These are phyloP conservation scores for Hymenotorrendiella dingleyae DNA, from an alignment of 2,329 filamentous ascomycete genomes.

Conservation along the genomic window DNA sequence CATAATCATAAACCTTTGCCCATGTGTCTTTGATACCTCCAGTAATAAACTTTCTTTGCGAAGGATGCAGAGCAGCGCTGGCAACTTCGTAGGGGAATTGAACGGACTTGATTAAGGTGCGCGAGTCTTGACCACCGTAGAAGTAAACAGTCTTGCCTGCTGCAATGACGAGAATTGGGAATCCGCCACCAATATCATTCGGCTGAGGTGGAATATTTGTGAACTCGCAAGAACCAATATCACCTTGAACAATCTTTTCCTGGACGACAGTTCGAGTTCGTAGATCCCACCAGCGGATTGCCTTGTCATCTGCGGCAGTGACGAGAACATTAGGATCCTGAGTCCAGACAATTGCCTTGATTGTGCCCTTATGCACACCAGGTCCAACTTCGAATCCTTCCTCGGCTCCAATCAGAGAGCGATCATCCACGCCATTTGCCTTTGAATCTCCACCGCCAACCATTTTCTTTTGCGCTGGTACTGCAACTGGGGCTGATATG, in stretches of 20 bases:
- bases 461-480: constrained; percentile 5
- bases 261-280: constrained; percentile 69
- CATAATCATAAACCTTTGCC: constrained; percentile 91
- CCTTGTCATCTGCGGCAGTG: constrained; percentile 86
- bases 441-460: constrained; percentile 22
- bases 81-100: constrained; percentile 80
- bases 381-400: constrained; percentile 80
- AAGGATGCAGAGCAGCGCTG: constrained; percentile 81
- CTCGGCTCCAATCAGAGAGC: constrained; percentile 49
- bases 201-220: constrained; percentile 58
- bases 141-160: constrained; percentile 95
- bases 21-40: constrained; percentile 90
- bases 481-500: constrained; percentile 26
- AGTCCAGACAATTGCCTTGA: constrained; percentile 96
- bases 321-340: constrained; percentile 81
- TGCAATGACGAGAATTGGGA: constrained; percentile 75
- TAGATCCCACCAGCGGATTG: constrained; percentile 90
- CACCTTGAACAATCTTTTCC: constrained; percentile 71
- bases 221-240: constrained; percentile 89
- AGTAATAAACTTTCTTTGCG: constrained; percentile 77
- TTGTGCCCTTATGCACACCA: constrained; percentile 76
- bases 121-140: constrained; percentile 71
- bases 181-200: constrained; percentile 59
- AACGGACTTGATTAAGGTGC: constrained; percentile 69
- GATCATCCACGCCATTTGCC: constrained; percentile 30